Base-by-base conservation (phyloP, 164 flowering plant genomes). In the Sedum album region DNA sequence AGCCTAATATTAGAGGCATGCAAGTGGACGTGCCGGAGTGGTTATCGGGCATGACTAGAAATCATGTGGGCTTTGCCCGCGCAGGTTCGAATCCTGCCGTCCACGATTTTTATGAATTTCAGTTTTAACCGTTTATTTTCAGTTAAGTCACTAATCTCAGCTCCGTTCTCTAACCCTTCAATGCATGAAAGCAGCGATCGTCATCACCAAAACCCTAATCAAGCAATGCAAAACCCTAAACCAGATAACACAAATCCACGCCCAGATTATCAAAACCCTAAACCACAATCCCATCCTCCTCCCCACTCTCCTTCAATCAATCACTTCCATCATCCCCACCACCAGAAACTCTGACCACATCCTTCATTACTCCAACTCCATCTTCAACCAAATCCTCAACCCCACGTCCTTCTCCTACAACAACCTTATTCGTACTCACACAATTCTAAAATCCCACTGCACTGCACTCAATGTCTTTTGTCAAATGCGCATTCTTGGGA, bases 31-130 rank as follows among this genome's bases (percentile, higher is more conserved):
- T 90, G 94, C 95, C 93, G 91, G 97, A 91, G 97, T 87, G 95
- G 93, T 91, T 91, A 91, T 88, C 95, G 93, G 97, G 97, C 93
- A 88, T 85, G 95, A 87, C 94, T 91, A 88, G 93, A 88, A 88
- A 88, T 88, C 91, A 87, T 91, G 90, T 86, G 91, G 95, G 97
- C 93, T 91, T 66, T 86, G 92, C 96, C 91, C 96, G 89, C 92
- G 89, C 96, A 88, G 94, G 96, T 86, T 90, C 89, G 94, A 88
- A 90, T 90, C 96, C 96, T 88, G 94, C 92, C 96, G 94, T 76
- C 75, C 92, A 90, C 90, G 94, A 3, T 9, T 2, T 0, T 46
- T 14, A 6, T 38, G 6, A n/a, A 6, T 38, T 1, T 6, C 1
- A 38, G 6, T 38, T 38, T 6, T 38, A 38, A 6, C 10, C 10